These are phyloP conservation scores for Graphilbum ipis-grandicollis DNA, from an alignment of 2,329 filamentous ascomycete genomes.

Conservation along the genomic window DNA sequence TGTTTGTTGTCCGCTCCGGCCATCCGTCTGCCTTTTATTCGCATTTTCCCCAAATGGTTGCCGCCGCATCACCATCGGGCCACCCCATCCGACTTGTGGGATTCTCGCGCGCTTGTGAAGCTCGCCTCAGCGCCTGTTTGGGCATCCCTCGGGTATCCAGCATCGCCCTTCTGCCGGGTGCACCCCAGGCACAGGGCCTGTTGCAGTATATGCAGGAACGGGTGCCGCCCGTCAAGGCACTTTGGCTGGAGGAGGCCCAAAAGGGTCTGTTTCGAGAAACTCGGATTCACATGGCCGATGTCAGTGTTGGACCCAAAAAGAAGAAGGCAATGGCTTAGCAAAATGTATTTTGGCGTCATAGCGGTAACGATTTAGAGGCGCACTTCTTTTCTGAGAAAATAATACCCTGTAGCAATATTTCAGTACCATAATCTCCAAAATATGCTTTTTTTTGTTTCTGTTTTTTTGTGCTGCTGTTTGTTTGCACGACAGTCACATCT, in stretches of 20 bases:
- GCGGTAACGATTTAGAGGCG: too few species aligned
- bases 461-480: too few species aligned
- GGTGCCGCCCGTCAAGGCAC: slow-evolving; percentile 32
- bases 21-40: slow-evolving; percentile 40
- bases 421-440: too few species aligned
- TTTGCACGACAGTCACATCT: too few species aligned
- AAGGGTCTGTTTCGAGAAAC: slow-evolving; percentile 23
- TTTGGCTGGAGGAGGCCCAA: slow-evolving; percentile 35
- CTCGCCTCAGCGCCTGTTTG: slow-evolving; percentile 36
- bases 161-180: slow-evolving; percentile 37
- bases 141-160: slow-evolving; percentile 48
- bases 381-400: too few species aligned
- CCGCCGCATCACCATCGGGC: slow-evolving; percentile 20
- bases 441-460: too few species aligned
- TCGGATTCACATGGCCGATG: slow-evolving; percentile 28
- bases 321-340: slow-evolving; percentile 7
- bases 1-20: slow-evolving; percentile 41
- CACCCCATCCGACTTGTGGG: slow-evolving; percentile 38
- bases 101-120: slow-evolving; percentile 41
- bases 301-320: slow-evolving; percentile 20
- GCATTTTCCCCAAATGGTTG: slow-evolving; percentile 35
- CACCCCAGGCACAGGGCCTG: slow-evolving; percentile 38
- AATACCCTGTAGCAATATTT: too few species aligned
- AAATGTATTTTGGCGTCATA: too few species aligned
- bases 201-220: slow-evolving; percentile 34